These are phyloP conservation scores for Saccharomyces hybrid DNA, from an alignment of 1,139 yeast genomes.

Conservation along the genomic window DNA sequence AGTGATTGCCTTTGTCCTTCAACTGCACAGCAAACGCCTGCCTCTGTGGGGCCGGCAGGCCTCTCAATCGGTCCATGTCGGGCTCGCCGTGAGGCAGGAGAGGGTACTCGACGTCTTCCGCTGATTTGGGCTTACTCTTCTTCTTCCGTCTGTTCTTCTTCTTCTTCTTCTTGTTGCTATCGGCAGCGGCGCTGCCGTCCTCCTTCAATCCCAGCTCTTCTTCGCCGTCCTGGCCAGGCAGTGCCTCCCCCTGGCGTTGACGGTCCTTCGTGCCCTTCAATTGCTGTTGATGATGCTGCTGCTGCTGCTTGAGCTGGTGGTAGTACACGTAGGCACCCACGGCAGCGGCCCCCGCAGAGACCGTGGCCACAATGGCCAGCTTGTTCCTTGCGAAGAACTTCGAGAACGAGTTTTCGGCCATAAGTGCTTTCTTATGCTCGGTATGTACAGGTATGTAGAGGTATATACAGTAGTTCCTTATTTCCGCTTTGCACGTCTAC, in stretches of 20 bases:
- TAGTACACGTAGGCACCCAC: conserved; percentile 47
- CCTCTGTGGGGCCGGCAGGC: conserved; percentile 37
- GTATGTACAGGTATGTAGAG: background rate
- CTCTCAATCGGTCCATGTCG: conserved; percentile 39
- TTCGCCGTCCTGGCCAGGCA: background rate
- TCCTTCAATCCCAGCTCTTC: conserved; percentile 7
- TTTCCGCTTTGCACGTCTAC: background rate
- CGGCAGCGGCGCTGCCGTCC: conserved; percentile 4
- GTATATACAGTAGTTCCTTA: background rate
- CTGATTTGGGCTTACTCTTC: conserved; percentile 36
- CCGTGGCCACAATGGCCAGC: conserved; percentile 38
- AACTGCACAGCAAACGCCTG: conserved; percentile 65
- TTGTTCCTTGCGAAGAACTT: conserved; percentile 36
- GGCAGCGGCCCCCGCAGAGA: conserved; percentile 52
- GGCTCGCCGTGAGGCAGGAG: conserved; percentile 44
- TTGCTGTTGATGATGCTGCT: background rate
- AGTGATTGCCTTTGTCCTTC: conserved; percentile 81
- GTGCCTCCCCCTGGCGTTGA: background rate
- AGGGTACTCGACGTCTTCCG: conserved; percentile 12
- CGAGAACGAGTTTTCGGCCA: background rate
- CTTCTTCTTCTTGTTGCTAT: conserved; percentile 9
- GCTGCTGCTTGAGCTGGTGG: conserved; percentile 25
- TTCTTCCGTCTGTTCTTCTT: conserved; percentile 37
- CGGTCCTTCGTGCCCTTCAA: background rate
- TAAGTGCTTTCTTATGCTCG: background rate